Evolutionary conservation across 352 stramenopile species (phyloP), one percentile per base, ranked within the genome.

Genomic region (Pythium oligandrum): DNA sequence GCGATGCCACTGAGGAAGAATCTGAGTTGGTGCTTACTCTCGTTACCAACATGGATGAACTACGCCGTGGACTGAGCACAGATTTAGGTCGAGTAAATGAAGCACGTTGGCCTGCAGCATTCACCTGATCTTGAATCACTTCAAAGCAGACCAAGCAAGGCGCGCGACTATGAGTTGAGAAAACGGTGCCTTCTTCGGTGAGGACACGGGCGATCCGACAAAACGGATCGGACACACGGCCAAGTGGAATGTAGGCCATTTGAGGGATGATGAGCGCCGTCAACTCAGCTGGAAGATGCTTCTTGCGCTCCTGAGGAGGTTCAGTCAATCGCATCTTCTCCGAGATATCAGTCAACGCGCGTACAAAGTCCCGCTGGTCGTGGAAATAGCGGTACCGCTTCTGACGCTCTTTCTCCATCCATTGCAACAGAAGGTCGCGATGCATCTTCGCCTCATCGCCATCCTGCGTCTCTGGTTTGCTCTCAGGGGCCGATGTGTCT

Each of bases 301-400:
- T 80, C 45, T 90, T 90, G 11, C 81, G 78, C 40, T 85, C 74
- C 6, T 74, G 61, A 0, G 77, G 78, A 7, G 78, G 78, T 26
- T 90, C 77, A 9, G 90, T 64, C 17, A 65, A 42, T 1, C 75
- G 78, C 78, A 92, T 90, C 11, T 68, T 61, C 53, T 92, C 82
- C 0, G 82, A 90, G 32, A 92, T 89, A 38, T 85, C 82, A 9
- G 75, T 61, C 10, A 92, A 63, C 34, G 66, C 66, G 44, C 81
- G 79, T 11, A 92, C 68, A 42, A 92, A 92, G 51, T 90, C 78
- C 8, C 81, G 78, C 48, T 91, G 75, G 30, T 89, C 58, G 50
- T 91, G 81, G 50, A 90, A 90, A 42, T 88, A 90, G 44, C 79
- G 86, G 73, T 88, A 90, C 33, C 76, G 70, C 61, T 92, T 90